Evolutionary conservation across 2,329 filamentous ascomycete genomes (phyloP).

Genomic region (Fusarium citri): DNA sequence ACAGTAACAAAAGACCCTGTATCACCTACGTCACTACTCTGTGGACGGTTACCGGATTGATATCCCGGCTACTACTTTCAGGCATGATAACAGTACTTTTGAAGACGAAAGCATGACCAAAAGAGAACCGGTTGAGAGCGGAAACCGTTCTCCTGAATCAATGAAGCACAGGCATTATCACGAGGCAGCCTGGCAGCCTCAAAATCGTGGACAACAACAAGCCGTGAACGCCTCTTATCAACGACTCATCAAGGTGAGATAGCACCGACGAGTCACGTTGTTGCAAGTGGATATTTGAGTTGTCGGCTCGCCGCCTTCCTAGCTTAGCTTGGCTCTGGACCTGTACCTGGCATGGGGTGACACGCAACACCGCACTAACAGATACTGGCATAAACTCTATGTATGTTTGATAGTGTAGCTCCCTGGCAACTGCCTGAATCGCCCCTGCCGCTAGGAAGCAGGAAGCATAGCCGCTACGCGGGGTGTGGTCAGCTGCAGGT

Average conservation of each 20-base stretch:
- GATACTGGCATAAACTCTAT: not conserved
- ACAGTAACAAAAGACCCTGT: constrained; percentile 13
- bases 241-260: constrained; percentile 44
- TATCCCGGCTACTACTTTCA: not conserved
- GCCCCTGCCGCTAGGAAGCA: constrained; percentile 39
- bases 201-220: constrained; percentile 7
- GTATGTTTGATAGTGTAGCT: not conserved
- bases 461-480: constrained; percentile 40
- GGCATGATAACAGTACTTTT: not conserved
- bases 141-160: not conserved
- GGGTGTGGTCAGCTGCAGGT: constrained; percentile 41
- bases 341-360: constrained; percentile 22
- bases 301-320: constrained; percentile 23
- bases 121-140: not conserved
- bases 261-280: constrained; percentile 41
- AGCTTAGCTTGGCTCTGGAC: constrained; percentile 20
- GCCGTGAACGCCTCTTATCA: constrained; percentile 35
- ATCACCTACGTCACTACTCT: constrained; percentile 33
- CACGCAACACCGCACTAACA: constrained; percentile 40
- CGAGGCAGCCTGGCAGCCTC: not conserved
- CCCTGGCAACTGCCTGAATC: constrained; percentile 38
- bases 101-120: not conserved
- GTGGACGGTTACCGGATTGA: constrained; percentile 3
- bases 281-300: constrained; percentile 34
- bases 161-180: not conserved